Base-by-base conservation (phyloP, 495 filamentous ascomycete species). In the Daldinia loculata region DNA sequence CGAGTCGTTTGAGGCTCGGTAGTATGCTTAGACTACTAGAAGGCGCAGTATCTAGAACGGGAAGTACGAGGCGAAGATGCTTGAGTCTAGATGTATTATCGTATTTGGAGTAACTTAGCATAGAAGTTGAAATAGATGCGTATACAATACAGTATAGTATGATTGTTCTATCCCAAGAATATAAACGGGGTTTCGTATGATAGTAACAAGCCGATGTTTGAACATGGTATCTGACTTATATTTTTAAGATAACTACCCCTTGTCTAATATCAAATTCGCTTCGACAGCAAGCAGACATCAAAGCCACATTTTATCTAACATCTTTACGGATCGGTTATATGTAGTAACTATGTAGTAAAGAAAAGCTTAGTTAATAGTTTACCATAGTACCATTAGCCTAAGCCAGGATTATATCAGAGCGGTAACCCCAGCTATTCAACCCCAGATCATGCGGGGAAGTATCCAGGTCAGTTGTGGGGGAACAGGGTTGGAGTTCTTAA, bases 391-490 rank as follows among this genome's bases (percentile, higher is more conserved):
- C 41, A 45, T 56, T 70, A 39, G 29, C 29, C 29, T 32, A 56
- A 61, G 61, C 56, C 27, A 61, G 24, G 38, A 14, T 29, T 39
- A 60, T 50, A 52, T 38, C 61, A 39, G 27, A 43, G 15, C 7
- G 9, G 36, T 36, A 43, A 71, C 58, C 63, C 63, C 53, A 38
- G 58, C 17, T 26, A 8, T 50, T 59, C 0, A 48, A 48, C 52
- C 41, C 45, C 34, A 15, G 63, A 29, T 55, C 26, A 60, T 71
- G 63, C 69, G 69, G 63, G 69, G 69, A 59, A 55, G 17, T 39
- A 3, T 50, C 51, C 22, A 24, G 56, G 48, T 61, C 26, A 39
- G 24, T 24, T 48, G 57, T 53, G 62, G 58, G 57, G 58, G 24
- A 41, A 57, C 50, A 19, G 43, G 17, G n/a, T 57, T 56, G 27